phyloP scores from a whole-genome alignment of 257 asterid genomes.

The Perilla frutescens region DNA sequence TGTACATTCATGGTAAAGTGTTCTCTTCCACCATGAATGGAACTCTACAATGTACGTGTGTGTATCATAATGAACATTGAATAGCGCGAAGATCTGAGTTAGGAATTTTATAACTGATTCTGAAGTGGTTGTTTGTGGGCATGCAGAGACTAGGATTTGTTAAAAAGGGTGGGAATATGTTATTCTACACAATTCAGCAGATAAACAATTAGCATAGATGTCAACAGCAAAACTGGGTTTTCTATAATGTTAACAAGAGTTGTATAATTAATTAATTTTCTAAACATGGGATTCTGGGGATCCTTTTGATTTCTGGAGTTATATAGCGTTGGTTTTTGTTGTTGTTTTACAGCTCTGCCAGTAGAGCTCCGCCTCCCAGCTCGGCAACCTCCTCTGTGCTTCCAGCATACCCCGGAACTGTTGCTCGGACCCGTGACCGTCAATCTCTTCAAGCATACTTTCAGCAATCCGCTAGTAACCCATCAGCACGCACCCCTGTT shows the following conservation, averaged over 20 bases:
- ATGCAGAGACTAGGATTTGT: no score
- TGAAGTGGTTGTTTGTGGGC: not conserved
- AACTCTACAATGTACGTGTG: not conserved
- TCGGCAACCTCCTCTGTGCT: slow-evolving; percentile 61
- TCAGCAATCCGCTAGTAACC: slow-evolving; percentile 64
- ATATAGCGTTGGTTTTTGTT: slow-evolving; percentile 1
- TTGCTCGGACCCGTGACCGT: slow-evolving; percentile 68
- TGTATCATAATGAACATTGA: not conserved
- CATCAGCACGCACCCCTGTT: slow-evolving; percentile 51
- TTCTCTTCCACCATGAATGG: slow-evolving; percentile 12
- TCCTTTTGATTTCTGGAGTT: not conserved
- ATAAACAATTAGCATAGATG: not conserved
- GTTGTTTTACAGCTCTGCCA: slow-evolving; percentile 57
- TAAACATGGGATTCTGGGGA: not conserved
- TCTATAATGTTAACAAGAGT: not conserved
- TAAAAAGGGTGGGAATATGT: no score
- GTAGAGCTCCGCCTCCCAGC: slow-evolving; percentile 81
- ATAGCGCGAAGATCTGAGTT: not conserved
- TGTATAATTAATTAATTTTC: not conserved
- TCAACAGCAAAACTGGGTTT: not conserved
- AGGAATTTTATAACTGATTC: not conserved
- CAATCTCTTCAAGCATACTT: slow-evolving; percentile 74
- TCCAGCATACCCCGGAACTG: slow-evolving; percentile 71
- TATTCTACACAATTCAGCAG: not conserved
- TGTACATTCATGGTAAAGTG: not conserved